Conservation (phyloP, 352 stramenopile genomes). For the Phytophthora cajani region DNA sequence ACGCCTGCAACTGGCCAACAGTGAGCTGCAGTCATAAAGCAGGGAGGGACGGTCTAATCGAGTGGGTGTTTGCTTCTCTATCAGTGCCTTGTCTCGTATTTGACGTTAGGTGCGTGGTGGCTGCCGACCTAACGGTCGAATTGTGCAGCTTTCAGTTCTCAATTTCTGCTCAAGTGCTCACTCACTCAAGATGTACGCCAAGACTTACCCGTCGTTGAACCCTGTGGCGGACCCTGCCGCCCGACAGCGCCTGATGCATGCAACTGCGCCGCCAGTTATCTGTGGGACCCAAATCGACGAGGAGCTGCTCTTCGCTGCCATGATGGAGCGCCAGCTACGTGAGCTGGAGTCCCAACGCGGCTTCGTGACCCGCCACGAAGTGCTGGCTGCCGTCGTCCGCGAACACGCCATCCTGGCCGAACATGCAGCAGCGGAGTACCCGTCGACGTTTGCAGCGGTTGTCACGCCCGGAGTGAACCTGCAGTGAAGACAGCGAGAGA, state of each 20-base stretch:
- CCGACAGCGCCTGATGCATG: slow-evolving; percentile 17
- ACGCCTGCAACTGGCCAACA: neutral
- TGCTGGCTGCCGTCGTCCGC: slow-evolving; percentile 18
- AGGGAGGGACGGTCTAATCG: neutral
- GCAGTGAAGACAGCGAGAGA: neutral
- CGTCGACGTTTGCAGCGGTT: slow-evolving; percentile 14
- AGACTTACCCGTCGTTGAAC: slow-evolving; percentile 24
- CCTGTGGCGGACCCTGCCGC: slow-evolving; percentile 15
- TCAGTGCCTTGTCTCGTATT: neutral
- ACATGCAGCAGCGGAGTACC: slow-evolving; percentile 17
- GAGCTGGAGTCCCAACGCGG: slow-evolving; percentile 26
- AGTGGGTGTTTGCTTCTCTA: neutral
- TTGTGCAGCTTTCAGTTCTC: slow-evolving; percentile 4
- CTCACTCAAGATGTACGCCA: slow-evolving; percentile 22
- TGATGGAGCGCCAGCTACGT: slow-evolving; percentile 23
- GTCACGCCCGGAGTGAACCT: slow-evolving; percentile 22
- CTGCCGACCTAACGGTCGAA: neutral
- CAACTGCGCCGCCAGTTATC: slow-evolving; percentile 18
- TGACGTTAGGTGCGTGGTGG: neutral
- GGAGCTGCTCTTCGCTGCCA: slow-evolving; percentile 20
- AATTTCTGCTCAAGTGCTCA: slow-evolving; percentile 3
- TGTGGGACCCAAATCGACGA: slow-evolving; percentile 12
- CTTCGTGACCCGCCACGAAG: slow-evolving; percentile 16
- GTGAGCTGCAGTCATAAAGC: neutral
- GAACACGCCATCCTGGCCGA: slow-evolving; percentile 19